Base-by-base conservation (phyloP, 345 rosid genomes). In the Murraya koenigii region DNA sequence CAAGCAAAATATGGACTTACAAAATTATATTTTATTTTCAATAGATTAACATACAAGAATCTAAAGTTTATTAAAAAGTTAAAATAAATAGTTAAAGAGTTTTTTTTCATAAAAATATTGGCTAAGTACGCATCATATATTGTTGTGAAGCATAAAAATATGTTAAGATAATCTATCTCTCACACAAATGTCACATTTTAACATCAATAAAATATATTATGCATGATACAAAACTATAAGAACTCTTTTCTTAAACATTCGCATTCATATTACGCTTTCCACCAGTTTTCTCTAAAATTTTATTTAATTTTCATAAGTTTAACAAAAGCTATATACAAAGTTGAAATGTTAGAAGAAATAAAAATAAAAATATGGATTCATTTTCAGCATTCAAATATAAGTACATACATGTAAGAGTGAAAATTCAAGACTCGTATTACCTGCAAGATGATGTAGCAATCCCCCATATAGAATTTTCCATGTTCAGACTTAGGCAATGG, bases 381-480 rank as follows among this genome's bases (percentile, higher is more conserved):
- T 22, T 36, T 25, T n/a, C 36, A 64, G 22, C 47, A 65, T 65
- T 71, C 77, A 58, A 23, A 47, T 32, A 14, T 38, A 77, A 0
- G 74, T 4, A 39, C 28, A 68, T 23, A 8, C 6, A 38, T 38
- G 39, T 13, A 20, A 58, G 20, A 33, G 55, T 44, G 23, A 61
- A 32, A 73, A 30, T 64, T 73, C 19, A 47, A 25, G 32, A 72
- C 36, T 33, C 33, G 59, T 28, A 65, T 23, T 69, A 96, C 99
- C 98, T 94, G 97, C 84, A 97, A 90, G 65, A 97, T 84, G 78
- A 97, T 91, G 89, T 97, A 97, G 54, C 87, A 86, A 88, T 97
- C 99, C 44, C 99, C 99, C 89, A 86, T 87, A 82, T 93, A 94
- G 88, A 97, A 97, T 81, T 97, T 97, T 79, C 99, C 99, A 87